Conservation (phyloP, 352 stramenopile genomes). For the Phytophthora foliorum region DNA sequence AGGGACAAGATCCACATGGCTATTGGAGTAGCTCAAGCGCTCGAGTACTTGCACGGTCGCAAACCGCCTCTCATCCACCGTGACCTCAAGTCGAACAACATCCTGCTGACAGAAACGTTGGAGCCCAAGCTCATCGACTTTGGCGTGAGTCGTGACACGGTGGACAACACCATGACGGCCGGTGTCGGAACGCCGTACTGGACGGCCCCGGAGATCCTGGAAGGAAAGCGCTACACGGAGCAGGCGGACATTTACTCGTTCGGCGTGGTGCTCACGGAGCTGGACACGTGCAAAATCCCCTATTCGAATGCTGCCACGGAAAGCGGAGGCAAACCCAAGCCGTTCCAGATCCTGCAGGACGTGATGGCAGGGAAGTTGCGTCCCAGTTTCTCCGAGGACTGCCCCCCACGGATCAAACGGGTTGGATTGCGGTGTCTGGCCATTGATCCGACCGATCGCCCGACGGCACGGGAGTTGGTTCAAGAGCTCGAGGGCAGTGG, state of each 20-base stretch:
- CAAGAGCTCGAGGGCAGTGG: conserved; percentile 19
- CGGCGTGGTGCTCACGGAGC: conserved; percentile 63
- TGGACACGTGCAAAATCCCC: conserved; percentile 47
- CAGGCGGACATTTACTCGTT: conserved; percentile 80
- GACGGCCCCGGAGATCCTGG: conserved; percentile 80
- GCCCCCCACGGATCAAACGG: conserved; percentile 42
- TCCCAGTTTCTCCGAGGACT: conserved; percentile 54
- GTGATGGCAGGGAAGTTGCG: conserved; percentile 52
- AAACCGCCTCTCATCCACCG: conserved; percentile 43
- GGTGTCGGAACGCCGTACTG: conserved; percentile 88
- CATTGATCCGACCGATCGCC: conserved; percentile 9
- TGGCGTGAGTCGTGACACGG: conserved; percentile 56
- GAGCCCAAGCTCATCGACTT: conserved; percentile 89
- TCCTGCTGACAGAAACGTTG: conserved; percentile 76
- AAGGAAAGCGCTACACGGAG: conserved; percentile 62
- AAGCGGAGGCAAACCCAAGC: conserved; percentile 24
- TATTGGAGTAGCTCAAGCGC: conserved; percentile 42
- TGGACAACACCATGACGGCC: conserved; percentile 50
- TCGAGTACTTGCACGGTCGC: conserved; percentile 45
- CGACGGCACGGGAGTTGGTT: conserved; percentile 27
- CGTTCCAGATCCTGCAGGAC: conserved; percentile 56
- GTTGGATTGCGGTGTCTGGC: conserved; percentile 26
- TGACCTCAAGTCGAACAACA: conserved; percentile 58
- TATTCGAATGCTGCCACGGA: conserved; percentile 37
- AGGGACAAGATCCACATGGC: conserved; percentile 61